Evolutionary conservation across 768 basidiomycete genomes (phyloP), one percentile per base, ranked within the genome.

Genomic region (Calocybe indica): DNA sequence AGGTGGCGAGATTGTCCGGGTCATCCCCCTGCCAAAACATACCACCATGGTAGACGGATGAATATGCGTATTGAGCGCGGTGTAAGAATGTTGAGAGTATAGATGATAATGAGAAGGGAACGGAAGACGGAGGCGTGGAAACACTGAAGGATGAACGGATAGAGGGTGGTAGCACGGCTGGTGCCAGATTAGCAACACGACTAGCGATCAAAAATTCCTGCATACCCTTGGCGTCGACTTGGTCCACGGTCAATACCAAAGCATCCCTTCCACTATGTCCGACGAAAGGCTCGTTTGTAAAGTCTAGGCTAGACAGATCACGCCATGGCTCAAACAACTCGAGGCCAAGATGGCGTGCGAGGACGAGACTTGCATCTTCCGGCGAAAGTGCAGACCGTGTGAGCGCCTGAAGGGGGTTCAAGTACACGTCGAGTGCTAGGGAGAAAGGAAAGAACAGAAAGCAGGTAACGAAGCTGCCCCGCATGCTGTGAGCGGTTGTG

Each of bases 271-370:
- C 43, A 0, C 80, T 83, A 48, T 75, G 61, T 40, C 78, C 85
- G 13, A 88, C 78, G 53, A 89, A 81, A 2, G 62, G 36, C 38
- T 73, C 67, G 41, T 76, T 22, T 72, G 34, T 54, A 58, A 48
- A 64, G 51, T 40, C 54, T 56, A 51, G 46, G 29, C 60, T 52
- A 32, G 66, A 67, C 44, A 65, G 59, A 50, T 69, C 68, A 45
- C 54, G 64, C 29, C 80, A 61, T 22, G 69, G 64, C 57, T 85
- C 83, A 53, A 82, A 82, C 13, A 64, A 64, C 55, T 88, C 87
- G 5, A 88, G 73, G n/a, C 82, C 80, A 8, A 89, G 74, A 60
- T 89, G 85, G 45, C 75, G 78, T 13, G 85, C 77, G 31, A 90
- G 68, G 5, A 72, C 78, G 33, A 78, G 72, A 55, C 74, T 80